Percentiles rank a stretch among this genome's conserved stretches.
phyloP scores from a whole-genome alignment of 495 filamentous ascomycete species.

The Penicillium egyptiacum region DNA sequence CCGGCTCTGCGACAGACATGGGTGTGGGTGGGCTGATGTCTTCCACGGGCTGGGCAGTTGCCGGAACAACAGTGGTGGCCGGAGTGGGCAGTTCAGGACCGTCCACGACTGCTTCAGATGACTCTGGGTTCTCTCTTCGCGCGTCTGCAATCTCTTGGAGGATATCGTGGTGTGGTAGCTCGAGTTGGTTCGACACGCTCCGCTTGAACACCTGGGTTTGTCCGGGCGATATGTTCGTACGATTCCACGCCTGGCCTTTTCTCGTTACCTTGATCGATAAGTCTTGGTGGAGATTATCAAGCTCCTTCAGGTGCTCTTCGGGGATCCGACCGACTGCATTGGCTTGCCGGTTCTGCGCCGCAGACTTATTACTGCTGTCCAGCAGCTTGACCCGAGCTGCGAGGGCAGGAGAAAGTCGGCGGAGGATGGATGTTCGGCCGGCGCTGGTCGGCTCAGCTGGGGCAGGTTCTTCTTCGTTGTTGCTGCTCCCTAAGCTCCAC shows the following conservation, averaged over 20 bases:
- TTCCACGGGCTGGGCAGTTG: slow-evolving; percentile 14
- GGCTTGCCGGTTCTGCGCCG: slow-evolving; percentile 35
- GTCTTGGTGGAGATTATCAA: slow-evolving; percentile 62
- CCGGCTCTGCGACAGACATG: slow-evolving; percentile 39
- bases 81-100: slow-evolving; percentile 16
- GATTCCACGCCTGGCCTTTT: slow-evolving; percentile 65
- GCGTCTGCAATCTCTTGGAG: slow-evolving; percentile 22
- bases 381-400: slow-evolving; percentile 75
- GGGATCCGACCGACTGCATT: slow-evolving; percentile 69
- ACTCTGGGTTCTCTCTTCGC: slow-evolving; percentile 15
- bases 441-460: slow-evolving; percentile 23
- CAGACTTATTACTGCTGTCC: slow-evolving; percentile 55
- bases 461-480: slow-evolving; percentile 35
- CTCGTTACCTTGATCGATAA: slow-evolving; percentile 56
- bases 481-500: slow-evolving; percentile 42
- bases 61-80: slow-evolving; percentile 8
- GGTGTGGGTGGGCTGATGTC: slow-evolving; percentile 19
- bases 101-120: slow-evolving; percentile 26
- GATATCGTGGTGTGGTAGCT: slow-evolving; percentile 22
- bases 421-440: slow-evolving; percentile 40
- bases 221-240: slow-evolving; percentile 22
- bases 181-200: slow-evolving; percentile 26
- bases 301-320: slow-evolving; percentile 67
- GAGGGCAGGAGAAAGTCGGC: slow-evolving; percentile 63
- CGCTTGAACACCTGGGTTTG: slow-evolving; percentile 15